Evolutionary conservation across 495 filamentous ascomycete species (phyloP).

Genomic region (Podospora didyma): DNA sequence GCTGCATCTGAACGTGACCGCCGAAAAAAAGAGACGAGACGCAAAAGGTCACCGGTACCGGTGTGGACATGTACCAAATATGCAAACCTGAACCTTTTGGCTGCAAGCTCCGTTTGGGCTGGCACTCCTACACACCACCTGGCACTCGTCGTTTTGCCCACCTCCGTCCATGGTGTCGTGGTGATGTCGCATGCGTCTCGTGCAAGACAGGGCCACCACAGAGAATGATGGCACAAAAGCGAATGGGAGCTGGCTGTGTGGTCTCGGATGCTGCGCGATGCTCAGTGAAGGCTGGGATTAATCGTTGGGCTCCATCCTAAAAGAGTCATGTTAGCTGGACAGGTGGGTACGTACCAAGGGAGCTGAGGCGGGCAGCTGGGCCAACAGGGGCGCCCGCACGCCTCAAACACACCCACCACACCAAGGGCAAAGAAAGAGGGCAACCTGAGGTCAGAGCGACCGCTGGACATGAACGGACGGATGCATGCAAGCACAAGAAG

Average conservation of each 20-base stretch:
- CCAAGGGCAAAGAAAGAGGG: background rate
- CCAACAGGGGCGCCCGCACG: background rate
- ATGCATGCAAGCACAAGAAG: too few relatives aligned
- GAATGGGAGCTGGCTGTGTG: too few relatives aligned
- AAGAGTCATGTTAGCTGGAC: background rate
- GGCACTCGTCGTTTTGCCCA: background rate
- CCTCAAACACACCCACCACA: background rate
- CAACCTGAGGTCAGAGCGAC: background rate
- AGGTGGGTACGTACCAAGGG: background rate
- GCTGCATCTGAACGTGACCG: background rate
- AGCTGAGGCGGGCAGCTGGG: background rate
- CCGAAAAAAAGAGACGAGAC: too few relatives aligned
- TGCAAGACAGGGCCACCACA: conserved; percentile 3
- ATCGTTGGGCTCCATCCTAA: background rate
- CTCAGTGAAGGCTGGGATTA: background rate
- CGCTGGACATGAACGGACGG: background rate
- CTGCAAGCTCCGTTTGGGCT: background rate
- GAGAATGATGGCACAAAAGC: background rate
- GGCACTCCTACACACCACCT: background rate
- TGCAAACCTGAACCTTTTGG: too few relatives aligned
- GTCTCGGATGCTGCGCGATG: background rate
- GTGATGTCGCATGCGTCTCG: background rate
- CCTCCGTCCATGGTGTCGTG: background rate
- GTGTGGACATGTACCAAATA: too few relatives aligned
- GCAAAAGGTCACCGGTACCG: too few relatives aligned